A percentile compares a stretch with the other conserved stretches of the same genome.
phyloP scores from a whole-genome alignment of 306 rosid species.

The Pyrus bretschneideri region DNA sequence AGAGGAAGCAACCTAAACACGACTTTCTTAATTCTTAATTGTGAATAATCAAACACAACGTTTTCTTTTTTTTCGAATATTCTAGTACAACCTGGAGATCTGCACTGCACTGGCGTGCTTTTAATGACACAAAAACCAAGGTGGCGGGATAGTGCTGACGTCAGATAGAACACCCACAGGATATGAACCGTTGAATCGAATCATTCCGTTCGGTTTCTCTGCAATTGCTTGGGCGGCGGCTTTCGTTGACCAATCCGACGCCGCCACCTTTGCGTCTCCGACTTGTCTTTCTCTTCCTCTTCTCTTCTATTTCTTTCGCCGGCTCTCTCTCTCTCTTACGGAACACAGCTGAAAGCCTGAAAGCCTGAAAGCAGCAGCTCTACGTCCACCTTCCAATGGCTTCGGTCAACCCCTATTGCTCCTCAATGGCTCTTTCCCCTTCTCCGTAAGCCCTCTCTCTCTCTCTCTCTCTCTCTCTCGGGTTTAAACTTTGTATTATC shows the following conservation, averaged over 20 bases:
- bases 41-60: too few species aligned
- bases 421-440: conserved; percentile 14
- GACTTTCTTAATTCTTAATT: too few species aligned
- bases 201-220: background rate
- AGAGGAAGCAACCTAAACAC: too few species aligned
- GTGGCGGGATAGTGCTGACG: background rate
- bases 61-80: too few species aligned
- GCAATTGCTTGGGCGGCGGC: background rate
- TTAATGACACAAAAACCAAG: background rate
- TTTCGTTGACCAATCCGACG: background rate
- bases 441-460: conserved; percentile 12
- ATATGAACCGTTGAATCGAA: background rate
- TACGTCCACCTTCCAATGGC: conserved; percentile 15
- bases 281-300: background rate
- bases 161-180: background rate
- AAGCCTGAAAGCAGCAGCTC: background rate
- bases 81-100: too few species aligned
- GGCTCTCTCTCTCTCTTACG: background rate
- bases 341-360: too few species aligned
- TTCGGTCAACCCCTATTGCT: conserved; percentile 16
- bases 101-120: too few species aligned
- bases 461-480: background rate
- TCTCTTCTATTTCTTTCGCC: background rate
- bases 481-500: too few species aligned
- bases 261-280: background rate